phyloP scores from a whole-genome alignment of 352 stramenopile species.

The Phytophthora fragariae region DNA sequence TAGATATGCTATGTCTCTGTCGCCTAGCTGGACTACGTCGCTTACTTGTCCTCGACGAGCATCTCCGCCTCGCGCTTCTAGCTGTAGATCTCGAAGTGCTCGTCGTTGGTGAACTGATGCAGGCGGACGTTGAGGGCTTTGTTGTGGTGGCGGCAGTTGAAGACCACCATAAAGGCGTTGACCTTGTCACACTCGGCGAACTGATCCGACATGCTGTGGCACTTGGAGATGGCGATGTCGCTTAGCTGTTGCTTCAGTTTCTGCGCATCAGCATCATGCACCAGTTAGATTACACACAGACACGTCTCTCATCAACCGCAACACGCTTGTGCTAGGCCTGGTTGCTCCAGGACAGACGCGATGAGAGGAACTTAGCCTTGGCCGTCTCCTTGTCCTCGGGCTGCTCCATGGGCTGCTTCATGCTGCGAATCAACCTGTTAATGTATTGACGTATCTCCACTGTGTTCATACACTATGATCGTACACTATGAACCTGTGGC shows the following conservation, averaged over 20 bases:
- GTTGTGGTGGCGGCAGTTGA: slow-evolving; percentile 80
- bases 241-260: slow-evolving; percentile 85
- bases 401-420: slow-evolving; percentile 41
- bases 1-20: too few species aligned
- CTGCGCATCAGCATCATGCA: slow-evolving; percentile 28
- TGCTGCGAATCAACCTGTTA: too few species aligned
- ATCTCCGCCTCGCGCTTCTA: slow-evolving; percentile 70
- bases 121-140: slow-evolving; percentile 83
- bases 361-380: slow-evolving; percentile 77
- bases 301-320: background rate
- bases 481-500: too few species aligned
- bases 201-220: slow-evolving; percentile 54
- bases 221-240: slow-evolving; percentile 86
- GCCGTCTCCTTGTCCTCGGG: slow-evolving; percentile 75
- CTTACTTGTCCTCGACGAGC: slow-evolving; percentile 30
- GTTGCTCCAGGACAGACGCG: slow-evolving; percentile 85
- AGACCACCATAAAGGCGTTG: slow-evolving; percentile 74
- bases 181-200: slow-evolving; percentile 52
- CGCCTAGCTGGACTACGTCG: background rate
- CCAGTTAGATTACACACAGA: background rate
- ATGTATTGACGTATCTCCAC: too few species aligned
- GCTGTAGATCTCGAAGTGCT: slow-evolving; percentile 76
- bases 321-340: slow-evolving; percentile 77
- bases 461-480: too few species aligned
- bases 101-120: slow-evolving; percentile 80